phyloP scores from a whole-genome alignment of 805 yeast species.

The Saturnispora gosingensis region DNA sequence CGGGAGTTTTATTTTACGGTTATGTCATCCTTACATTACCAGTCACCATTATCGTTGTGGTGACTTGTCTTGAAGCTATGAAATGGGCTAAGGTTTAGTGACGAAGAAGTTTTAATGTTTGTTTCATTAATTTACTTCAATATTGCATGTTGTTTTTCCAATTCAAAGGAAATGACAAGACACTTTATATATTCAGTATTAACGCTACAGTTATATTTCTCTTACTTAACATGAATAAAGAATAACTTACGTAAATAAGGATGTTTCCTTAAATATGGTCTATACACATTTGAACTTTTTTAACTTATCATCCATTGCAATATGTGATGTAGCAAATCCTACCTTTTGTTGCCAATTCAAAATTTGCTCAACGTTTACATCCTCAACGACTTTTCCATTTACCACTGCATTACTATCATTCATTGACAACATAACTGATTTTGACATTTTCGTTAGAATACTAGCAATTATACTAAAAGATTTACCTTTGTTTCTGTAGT shows the following conservation, averaged over 20 bases:
- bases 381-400: constrained; percentile 1
- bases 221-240: not conserved
- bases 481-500: constrained; percentile 34
- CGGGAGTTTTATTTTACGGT: constrained; percentile 76
- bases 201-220: not conserved
- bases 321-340: constrained; percentile 12
- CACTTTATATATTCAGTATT: not conserved
- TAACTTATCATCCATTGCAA: constrained; percentile 6
- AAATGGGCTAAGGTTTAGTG: constrained; percentile 24
- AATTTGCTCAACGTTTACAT: constrained; percentile 12
- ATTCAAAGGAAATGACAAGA: not conserved
- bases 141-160: not conserved
- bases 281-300: not conserved
- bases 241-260: not conserved
- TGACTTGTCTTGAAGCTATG: constrained; percentile 50
- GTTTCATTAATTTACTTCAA: not conserved
- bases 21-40: constrained; percentile 70
- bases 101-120: not conserved
- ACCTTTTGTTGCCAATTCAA: constrained; percentile 17
- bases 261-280: not conserved
- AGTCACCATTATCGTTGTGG: constrained; percentile 63
- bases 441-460: constrained; percentile 17
- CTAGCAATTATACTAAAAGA: constrained; percentile 19
- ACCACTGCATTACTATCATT: not conserved
- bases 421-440: constrained; percentile 10